Conservation (phyloP, 2,329 filamentous ascomycete genomes). For the Colletotrichum cuscutae region DNA sequence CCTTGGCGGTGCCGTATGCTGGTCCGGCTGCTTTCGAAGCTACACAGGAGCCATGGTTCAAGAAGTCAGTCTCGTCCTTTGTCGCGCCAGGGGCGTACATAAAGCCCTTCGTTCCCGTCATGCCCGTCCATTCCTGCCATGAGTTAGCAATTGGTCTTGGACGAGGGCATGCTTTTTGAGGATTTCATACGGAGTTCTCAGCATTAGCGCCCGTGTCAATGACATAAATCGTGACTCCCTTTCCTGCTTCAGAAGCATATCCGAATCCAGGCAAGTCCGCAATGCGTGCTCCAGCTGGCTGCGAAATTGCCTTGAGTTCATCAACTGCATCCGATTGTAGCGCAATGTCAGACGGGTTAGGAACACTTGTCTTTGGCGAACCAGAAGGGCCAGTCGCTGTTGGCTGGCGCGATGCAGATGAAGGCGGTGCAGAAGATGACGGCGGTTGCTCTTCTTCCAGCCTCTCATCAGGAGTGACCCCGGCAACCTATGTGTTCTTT, state of each 20-base stretch:
- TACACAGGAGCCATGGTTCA: slow-evolving; percentile 15
- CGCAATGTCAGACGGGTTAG: not conserved
- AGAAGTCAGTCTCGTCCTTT: not conserved
- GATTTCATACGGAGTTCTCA: not conserved
- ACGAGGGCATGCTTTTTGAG: not conserved
- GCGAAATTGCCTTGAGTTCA: slow-evolving; percentile 19
- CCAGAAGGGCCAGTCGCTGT: not conserved
- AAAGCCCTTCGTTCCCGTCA: not conserved
- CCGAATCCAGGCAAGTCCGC: slow-evolving; percentile 2
- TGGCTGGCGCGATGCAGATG: not conserved
- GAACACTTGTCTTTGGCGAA: not conserved
- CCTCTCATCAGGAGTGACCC: not conserved
- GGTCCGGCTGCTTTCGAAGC: slow-evolving; percentile 21
- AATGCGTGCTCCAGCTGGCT: slow-evolving; percentile 3
- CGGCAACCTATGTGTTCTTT: not conserved
- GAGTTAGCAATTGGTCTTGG: not conserved
- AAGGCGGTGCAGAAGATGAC: not conserved
- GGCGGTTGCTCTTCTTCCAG: not conserved
- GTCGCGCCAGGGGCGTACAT: not conserved
- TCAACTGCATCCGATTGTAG: slow-evolving; percentile 3
- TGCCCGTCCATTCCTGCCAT: slow-evolving; percentile 8
- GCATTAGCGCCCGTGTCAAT: slow-evolving; percentile 7
- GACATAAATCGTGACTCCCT: slow-evolving; percentile 18
- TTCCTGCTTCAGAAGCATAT: slow-evolving; percentile 9
- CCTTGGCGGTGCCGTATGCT: slow-evolving; percentile 12